phyloP scores from a whole-genome alignment of 495 filamentous ascomycete genomes.

The Penicillium silybi region DNA sequence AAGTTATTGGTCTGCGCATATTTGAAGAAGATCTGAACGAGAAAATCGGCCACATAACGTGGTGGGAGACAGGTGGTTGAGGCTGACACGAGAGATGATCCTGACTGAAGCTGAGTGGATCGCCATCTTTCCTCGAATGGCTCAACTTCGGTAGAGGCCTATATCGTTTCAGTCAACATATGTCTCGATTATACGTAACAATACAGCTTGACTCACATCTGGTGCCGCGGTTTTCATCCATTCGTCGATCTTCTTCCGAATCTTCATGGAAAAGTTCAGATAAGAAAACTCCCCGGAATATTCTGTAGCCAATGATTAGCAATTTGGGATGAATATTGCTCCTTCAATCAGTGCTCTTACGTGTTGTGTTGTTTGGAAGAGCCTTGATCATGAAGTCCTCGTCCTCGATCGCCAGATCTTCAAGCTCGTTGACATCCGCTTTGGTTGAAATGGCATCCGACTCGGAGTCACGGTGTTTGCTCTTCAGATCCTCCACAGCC shows the following conservation, averaged over 20 bases:
- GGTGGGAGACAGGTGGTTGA: slow-evolving; percentile 47
- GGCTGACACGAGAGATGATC: slow-evolving; percentile 36
- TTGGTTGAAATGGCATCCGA: slow-evolving; percentile 33
- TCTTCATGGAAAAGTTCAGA: slow-evolving; percentile 49
- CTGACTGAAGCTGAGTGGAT: slow-evolving; percentile 46
- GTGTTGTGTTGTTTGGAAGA: slow-evolving; percentile 45
- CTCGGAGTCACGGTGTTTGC: slow-evolving; percentile 34
- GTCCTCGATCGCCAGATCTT: slow-evolving; percentile 43
- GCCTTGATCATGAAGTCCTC: slow-evolving; percentile 46
- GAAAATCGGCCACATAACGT: slow-evolving; percentile 47
- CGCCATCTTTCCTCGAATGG: slow-evolving; percentile 48
- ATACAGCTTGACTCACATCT: slow-evolving; percentile 28
- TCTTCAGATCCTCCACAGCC: slow-evolving; percentile 36
- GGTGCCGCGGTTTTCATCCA: slow-evolving; percentile 44
- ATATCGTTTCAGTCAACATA: slow-evolving; percentile 3
- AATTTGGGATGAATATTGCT: neutral
- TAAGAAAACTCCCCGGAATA: slow-evolving; percentile 53
- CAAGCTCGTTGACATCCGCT: slow-evolving; percentile 36
- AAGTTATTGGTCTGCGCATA: slow-evolving; percentile 52
- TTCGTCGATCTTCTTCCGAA: slow-evolving; percentile 46
- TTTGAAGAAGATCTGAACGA: slow-evolving; percentile 50
- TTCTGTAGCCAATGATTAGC: slow-evolving; percentile 24
- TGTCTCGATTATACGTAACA: neutral
- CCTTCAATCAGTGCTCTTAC: slow-evolving; percentile 20
- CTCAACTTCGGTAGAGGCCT: slow-evolving; percentile 41